A percentile compares a stretch with the other conserved stretches of the same genome.
Evolutionary conservation across 2,329 filamentous ascomycete genomes (phyloP).

Genomic region (Paracoccidioides lutzii): DNA sequence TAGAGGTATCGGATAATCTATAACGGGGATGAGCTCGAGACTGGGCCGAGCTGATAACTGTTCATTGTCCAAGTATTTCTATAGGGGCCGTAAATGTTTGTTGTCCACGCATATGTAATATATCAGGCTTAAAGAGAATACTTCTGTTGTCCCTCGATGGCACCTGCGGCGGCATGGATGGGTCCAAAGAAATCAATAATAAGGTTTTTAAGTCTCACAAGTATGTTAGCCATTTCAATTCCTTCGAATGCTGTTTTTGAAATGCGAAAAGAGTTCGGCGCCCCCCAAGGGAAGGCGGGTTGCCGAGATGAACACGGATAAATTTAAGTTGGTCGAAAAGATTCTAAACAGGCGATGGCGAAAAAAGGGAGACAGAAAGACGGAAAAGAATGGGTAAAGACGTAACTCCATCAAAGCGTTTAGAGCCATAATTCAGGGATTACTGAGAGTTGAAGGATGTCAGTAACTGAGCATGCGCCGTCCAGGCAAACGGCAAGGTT

Average conservation of each 20-base stretch:
- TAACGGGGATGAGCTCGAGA: neutral
- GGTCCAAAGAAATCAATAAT: neutral
- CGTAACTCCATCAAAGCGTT: constrained; percentile 10
- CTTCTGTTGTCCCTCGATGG: neutral
- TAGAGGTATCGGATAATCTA: neutral
- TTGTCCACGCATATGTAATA: neutral
- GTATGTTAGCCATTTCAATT: constrained; percentile 6
- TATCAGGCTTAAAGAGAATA: neutral
- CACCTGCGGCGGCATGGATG: neutral
- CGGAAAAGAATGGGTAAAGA: constrained; percentile 4
- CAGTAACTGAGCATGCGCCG: constrained; percentile 34
- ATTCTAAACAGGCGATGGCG: neutral
- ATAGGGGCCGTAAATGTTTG: neutral
- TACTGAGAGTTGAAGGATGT: constrained; percentile 1
- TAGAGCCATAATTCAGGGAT: constrained; percentile 5
- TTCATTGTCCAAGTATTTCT: neutral
- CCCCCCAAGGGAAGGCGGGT: too few species aligned
- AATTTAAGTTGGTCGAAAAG: neutral
- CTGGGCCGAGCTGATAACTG: neutral
- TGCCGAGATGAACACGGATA: neutral
- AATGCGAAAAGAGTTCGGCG: constrained; percentile 3
- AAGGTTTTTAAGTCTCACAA: neutral
- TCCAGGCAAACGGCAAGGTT: constrained; percentile 25
- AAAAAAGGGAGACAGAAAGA: neutral
- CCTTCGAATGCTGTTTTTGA: constrained; percentile 2